phyloP scores from a whole-genome alignment of 1,139 yeast genomes.

The Candida tropicalis region DNA sequence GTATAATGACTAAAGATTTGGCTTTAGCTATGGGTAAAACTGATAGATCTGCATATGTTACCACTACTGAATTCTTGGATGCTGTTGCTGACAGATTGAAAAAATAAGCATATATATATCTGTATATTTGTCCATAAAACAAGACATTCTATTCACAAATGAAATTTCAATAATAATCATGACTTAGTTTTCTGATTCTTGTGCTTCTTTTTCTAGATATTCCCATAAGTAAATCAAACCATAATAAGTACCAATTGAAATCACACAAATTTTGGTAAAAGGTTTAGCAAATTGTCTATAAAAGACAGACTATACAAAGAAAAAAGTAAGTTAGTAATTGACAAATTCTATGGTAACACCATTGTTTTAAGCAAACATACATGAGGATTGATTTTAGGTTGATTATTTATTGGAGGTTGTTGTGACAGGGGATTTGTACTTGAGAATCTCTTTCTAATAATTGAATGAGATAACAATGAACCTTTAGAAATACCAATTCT shows the following conservation, averaged over 20 bases:
- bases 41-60: conserved; percentile 66
- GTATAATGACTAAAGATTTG: conserved; percentile 81
- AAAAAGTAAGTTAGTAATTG: conserved; percentile 2
- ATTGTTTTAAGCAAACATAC: conserved; percentile 15
- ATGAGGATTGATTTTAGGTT: conserved; percentile 18
- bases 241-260: conserved; percentile 23
- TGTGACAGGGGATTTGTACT: background rate
- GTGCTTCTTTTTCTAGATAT: conserved; percentile 12
- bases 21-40: conserved; percentile 74
- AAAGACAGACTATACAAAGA: conserved; percentile 18
- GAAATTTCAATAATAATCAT: background rate
- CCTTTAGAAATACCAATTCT: background rate
- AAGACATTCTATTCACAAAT: too few species aligned
- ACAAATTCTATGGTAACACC: background rate
- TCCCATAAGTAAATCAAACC: conserved; percentile 16
- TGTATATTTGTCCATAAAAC: background rate
- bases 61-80: conserved; percentile 75
- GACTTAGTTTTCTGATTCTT: conserved; percentile 1
- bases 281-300: conserved; percentile 24
- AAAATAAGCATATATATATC: background rate
- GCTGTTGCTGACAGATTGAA: conserved; percentile 62
- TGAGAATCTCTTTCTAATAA: background rate
- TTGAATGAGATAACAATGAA: background rate
- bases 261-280: conserved; percentile 21
- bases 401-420: background rate